These are phyloP conservation scores for Fusarium foetens DNA, from an alignment of 2,329 filamentous ascomycete species.

Conservation along the genomic window DNA sequence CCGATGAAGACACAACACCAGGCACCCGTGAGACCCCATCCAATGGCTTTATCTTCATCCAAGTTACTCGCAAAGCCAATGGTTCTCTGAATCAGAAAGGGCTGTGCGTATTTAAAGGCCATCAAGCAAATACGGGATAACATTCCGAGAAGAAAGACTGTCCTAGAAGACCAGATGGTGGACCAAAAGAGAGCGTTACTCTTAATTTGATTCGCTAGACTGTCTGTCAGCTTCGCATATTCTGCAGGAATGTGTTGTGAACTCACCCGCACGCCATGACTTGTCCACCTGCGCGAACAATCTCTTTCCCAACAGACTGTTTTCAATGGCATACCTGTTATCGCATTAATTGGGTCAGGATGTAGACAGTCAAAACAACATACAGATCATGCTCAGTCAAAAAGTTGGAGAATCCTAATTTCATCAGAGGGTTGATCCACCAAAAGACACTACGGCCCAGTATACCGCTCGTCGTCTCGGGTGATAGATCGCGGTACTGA, in stretches of 20 bases:
- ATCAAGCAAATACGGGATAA: constrained; percentile 9
- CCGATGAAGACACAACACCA: constrained; percentile 12
- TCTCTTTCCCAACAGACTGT: not conserved
- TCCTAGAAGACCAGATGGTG: not conserved
- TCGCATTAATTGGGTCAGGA: not conserved
- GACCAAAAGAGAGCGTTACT: constrained; percentile 19
- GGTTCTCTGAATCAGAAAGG: constrained; percentile 11
- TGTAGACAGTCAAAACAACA: too few species aligned
- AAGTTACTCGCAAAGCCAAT: constrained; percentile 2
- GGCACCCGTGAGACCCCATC: constrained; percentile 14
- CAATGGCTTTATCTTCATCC: constrained; percentile 1
- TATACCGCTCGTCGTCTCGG: constrained; percentile 16
- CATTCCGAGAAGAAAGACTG: not conserved
- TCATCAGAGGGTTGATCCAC: constrained; percentile 29
- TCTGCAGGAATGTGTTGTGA: not conserved
- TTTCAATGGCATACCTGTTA: not conserved
- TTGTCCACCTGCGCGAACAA: not conserved
- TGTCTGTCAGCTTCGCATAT: not conserved
- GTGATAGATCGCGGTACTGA: constrained; percentile 15
- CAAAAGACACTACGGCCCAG: constrained; percentile 13
- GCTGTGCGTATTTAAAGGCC: constrained; percentile 14
- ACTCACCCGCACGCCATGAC: not conserved
- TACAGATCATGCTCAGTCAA: constrained; percentile 15
- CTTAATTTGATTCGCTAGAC: not conserved
- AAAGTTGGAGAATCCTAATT: not conserved